phyloP scores from a whole-genome alignment of 2,329 filamentous ascomycete species.

The Fusarium abutilonis region DNA sequence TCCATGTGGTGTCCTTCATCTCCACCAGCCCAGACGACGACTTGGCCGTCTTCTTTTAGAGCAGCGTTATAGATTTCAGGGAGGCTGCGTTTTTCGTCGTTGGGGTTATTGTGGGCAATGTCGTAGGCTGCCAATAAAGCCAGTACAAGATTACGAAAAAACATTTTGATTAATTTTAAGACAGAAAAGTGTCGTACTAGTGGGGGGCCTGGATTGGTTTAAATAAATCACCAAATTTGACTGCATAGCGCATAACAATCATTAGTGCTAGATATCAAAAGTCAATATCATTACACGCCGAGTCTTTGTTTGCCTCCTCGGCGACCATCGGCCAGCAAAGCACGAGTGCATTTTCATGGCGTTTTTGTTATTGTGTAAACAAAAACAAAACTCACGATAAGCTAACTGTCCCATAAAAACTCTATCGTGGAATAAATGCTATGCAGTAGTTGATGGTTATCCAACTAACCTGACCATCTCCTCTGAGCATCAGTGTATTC shows the following conservation, averaged over 20 bases:
- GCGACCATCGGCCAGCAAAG: no score
- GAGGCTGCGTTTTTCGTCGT: conserved; percentile 57
- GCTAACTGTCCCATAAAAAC: no score
- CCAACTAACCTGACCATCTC: no score
- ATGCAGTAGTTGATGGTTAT: no score
- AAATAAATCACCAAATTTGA: no score
- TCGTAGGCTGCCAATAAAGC: conserved; percentile 21
- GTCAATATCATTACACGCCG: background rate
- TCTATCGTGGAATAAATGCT: no score
- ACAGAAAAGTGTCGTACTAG: background rate
- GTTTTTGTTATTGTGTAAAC: no score
- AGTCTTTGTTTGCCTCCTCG: background rate
- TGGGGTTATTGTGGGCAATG: conserved; percentile 28
- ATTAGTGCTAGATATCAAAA: background rate
- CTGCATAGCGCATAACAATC: no score
- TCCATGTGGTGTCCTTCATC: conserved; percentile 56
- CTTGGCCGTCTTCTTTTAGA: conserved; percentile 56
- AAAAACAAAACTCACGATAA: no score
- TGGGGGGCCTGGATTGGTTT: background rate
- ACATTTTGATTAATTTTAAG: conserved; percentile 9
- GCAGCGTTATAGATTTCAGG: conserved; percentile 63
- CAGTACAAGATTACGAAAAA: conserved; percentile 6
- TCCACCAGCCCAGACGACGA: conserved; percentile 60
- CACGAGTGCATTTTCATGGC: no score
- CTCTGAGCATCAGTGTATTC: no score